These are phyloP conservation scores for Alternaria sp. DNA, from an alignment of 2,329 filamentous ascomycete species.

Conservation along the genomic window DNA sequence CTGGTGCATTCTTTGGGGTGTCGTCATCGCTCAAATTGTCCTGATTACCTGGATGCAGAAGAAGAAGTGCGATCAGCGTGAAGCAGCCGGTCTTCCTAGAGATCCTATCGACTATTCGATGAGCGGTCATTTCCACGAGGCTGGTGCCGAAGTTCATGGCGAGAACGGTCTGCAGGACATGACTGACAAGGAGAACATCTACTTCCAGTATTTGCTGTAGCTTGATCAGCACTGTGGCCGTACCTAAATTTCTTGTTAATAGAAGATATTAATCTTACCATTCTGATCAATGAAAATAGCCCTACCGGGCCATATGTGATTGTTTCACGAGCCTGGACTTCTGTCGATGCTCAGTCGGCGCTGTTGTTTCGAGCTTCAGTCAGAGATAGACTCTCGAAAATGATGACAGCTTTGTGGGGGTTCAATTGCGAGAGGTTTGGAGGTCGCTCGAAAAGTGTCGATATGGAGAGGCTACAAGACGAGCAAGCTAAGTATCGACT, in stretches of 20 bases:
- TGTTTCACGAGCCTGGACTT: too few species aligned
- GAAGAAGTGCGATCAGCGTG: slow-evolving; percentile 31
- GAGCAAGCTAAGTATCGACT: neutral
- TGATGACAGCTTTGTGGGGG: neutral
- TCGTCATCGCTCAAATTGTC: slow-evolving; percentile 24
- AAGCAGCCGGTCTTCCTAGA: slow-evolving; percentile 29
- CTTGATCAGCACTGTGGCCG: neutral
- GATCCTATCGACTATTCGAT: slow-evolving; percentile 30
- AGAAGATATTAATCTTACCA: neutral
- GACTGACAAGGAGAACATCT: slow-evolving; percentile 34
- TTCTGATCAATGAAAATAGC: neutral
- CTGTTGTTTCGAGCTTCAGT: neutral
- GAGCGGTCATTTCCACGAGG: slow-evolving; percentile 26
- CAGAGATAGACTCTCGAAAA: neutral
- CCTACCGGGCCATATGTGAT: neutral
- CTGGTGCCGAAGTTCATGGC: slow-evolving; percentile 29
- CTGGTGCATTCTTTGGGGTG: slow-evolving; percentile 32
- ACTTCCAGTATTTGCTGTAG: slow-evolving; percentile 33
- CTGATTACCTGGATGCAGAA: slow-evolving; percentile 32
- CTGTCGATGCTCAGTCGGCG: neutral
- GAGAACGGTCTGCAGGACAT: slow-evolving; percentile 36
- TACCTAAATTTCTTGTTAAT: neutral
- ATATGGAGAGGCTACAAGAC: neutral
- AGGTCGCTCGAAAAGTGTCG: neutral
- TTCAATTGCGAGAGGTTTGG: neutral